Evolutionary conservation across 2,329 filamentous ascomycete genomes (phyloP), one percentile per base, ranked within the genome.

Genomic region (Microdochium bolleyi): DNA sequence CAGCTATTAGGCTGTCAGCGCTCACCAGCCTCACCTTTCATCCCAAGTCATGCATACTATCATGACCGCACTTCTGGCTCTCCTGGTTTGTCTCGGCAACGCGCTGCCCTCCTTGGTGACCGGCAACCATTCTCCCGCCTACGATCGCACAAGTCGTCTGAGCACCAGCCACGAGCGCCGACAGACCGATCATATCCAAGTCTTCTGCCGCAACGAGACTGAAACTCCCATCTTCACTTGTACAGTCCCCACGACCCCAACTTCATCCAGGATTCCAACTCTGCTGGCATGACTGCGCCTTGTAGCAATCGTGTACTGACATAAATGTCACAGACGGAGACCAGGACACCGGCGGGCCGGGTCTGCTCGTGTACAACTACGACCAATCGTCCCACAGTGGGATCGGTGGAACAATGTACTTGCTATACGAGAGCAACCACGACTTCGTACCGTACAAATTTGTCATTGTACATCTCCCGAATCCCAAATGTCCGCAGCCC

Each of bases 391-490:
- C n/a, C 11, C 58, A 60, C 24, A 51, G 55, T 22, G 38, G 19
- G 3, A 46, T 52, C 24, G 48, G 57, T 30, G 58, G 57, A 14
- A 58, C 58, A 30, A 59, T 60, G 57, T 60, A 53, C 52, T 53
- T 58, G 41, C 30, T 60, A 16, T 60, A 59, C 53, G 58, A 60
- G 49, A 59, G 52, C 50, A 53, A 57, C 25, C 58, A 59, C 48
- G 58, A 60, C 46, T 56, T 55, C 37, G 54, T 57, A 10, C 58
- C 58, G 16, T 60, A 59, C 27, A 56, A 59, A 49, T 60, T 55
- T 30, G 53, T 51, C 8, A 49, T 41, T 3, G 57, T 60, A 55
- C 37, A 57, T 38, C 32, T 11, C 27, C 2, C 8, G 8, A 21
- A 24, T 5, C 24, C 16, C 21, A 24, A 7, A 16, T 14, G 7